Conservation (phyloP, 345 rosid genomes). For the Euphorbia tirucalli region DNA sequence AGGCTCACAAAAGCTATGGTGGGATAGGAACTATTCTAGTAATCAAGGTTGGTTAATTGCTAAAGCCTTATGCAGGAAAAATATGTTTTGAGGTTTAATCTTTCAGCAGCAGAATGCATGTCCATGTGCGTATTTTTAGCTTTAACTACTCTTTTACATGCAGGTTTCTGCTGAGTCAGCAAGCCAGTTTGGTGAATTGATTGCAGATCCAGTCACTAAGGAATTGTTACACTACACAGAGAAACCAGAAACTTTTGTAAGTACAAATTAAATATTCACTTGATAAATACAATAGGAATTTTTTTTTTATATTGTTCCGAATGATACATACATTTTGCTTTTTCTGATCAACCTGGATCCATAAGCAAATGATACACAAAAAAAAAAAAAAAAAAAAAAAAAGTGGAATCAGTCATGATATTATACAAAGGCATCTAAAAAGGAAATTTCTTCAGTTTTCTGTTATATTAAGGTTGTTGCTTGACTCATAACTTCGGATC, state of each 20-base stretch:
- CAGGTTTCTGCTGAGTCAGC: constrained; percentile 96
- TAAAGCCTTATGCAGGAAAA: neutral
- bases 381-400: too few relatives aligned
- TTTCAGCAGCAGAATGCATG: neutral
- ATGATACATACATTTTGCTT: constrained; percentile 1
- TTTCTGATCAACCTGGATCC: neutral
- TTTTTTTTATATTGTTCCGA: neutral
- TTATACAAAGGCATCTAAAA: neutral
- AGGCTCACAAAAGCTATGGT: constrained; percentile 66
- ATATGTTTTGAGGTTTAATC: neutral
- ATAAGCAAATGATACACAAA: neutral
- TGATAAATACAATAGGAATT: neutral
- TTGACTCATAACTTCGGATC: neutral
- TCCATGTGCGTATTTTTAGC: neutral
- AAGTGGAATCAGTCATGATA: neutral
- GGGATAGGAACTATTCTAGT: constrained; percentile 88
- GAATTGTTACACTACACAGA: constrained; percentile 87
- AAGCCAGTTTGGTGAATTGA: constrained; percentile 75
- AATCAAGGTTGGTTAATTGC: constrained; percentile 54
- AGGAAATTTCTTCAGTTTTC: neutral
- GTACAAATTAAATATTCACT: constrained; percentile 19
- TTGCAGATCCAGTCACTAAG: constrained; percentile 74
- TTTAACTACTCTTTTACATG: neutral
- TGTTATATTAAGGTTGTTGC: neutral
- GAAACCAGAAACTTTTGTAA: constrained; percentile 89